Base-by-base conservation (phyloP, 2,329 filamentous ascomycete genomes). In the Xylariaceae sp. region DNA sequence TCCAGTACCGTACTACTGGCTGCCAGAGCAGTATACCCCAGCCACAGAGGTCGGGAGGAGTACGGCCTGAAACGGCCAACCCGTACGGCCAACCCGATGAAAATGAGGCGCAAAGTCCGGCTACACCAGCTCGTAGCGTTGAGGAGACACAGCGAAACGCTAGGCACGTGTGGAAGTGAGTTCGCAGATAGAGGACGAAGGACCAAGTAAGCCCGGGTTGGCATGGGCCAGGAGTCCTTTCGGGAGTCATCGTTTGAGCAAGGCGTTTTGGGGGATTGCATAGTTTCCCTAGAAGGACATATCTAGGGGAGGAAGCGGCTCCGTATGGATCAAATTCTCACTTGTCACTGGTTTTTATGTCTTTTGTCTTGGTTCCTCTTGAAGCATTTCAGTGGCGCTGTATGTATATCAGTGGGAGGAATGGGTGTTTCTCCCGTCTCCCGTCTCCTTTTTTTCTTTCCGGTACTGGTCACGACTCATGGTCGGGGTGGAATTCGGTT, bases 1-100 rank as follows among this genome's bases (percentile, higher is more conserved):
- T 50, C 31, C 60, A 62, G 9, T 41, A 40, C 26, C 32, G 29
- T 37, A 27, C 35, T n/a, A 19, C 34, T 45, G 29, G 47, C 27
- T 32, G 51, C 50, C 30, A 56, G 56, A 19, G 47, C 45, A 29
- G 51, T 54, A 27, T 35, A 52, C 26, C 19, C 43, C 47, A 39
- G 26, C 53, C 54, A 26, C 47, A 49, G 9, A 30, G 44, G 35
- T 41, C 54, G 26, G 51, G 47, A 47, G 57, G 61, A 49, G 48
- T 46, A 27, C 63, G 62, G 64, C 47, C 50, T 30, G 61, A 61
- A 34, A 53, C 51, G 11, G 55, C 60, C 6, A 54, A 54, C 19
- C 57, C 59, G 11, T 60, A 56, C 47, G 27, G 40, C 27, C 57
- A 49, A 44, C 51, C 55, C 3, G 54, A 57, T 41, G 34, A 47